Base-by-base conservation (phyloP, 345 rosid species). In the Camelina sativa region DNA sequence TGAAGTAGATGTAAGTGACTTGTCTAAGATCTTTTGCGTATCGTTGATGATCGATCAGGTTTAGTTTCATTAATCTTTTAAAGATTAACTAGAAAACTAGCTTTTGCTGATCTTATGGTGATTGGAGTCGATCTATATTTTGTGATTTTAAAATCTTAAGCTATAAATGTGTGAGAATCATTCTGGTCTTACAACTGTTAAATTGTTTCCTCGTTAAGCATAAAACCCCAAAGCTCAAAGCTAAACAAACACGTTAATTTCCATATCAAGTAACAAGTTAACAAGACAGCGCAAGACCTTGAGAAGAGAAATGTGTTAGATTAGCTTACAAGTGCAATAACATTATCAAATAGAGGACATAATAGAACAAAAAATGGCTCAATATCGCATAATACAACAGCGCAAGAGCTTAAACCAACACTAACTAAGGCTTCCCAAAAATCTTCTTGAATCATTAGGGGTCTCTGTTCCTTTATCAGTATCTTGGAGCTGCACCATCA, bases 181-280 rank as follows among this genome's bases (percentile, higher is more conserved):
- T 52, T 22, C 32, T 52, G 35, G 28, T 54, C 10, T 54, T 54
- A 25, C 13, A 52, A 22, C 23, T 52, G 57, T 22, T 23, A 15
- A n/a, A 8, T n/a, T 15, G 43, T 35, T 35, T 8, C 3, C 38
- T 95, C 55, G 96, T 71, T 34, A 94, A 89, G 61, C 91, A 82
- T 79, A 91, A 90, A 80, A 71, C 91, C 91, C 32, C 78, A 15
- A 88, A 86, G 87, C 71, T 78, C 76, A 91, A 82, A 84, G 86
- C 93, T 68, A 35, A 8, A 8, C 8, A 9, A 35, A 35, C 38
- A 7, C 28, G 28, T 25, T 25, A 25, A 4, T 25, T 25, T 25
- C 3, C 28, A 25, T 25, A 25, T 25, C 28, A 25, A 25, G 28
- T 25, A 25, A 25, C 28, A 25, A 3, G 28, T 25, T 25, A 25